These are phyloP conservation scores for Russula virescens DNA, from an alignment of 768 basidiomycete species.

Conservation along the genomic window DNA sequence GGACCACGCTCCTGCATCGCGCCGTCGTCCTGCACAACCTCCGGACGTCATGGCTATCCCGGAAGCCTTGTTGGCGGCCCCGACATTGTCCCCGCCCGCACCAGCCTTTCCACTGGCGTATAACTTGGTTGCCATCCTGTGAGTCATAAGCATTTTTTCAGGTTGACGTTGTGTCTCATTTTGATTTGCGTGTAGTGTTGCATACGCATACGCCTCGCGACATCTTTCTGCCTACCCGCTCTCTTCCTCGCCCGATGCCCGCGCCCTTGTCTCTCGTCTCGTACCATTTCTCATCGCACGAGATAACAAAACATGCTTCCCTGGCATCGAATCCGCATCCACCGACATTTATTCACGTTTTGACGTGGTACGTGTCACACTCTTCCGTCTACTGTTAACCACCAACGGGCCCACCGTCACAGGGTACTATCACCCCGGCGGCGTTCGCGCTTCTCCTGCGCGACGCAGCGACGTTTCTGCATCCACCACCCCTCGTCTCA, in stretches of 20 bases:
- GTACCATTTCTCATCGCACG: slow-evolving; percentile 62
- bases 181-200: slow-evolving; percentile 40
- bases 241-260: slow-evolving; percentile 37
- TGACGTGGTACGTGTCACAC: slow-evolving; percentile 39
- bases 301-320: slow-evolving; percentile 49
- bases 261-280: slow-evolving; percentile 45
- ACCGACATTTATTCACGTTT: slow-evolving; percentile 64
- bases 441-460: slow-evolving; percentile 49
- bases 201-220: slow-evolving; percentile 64
- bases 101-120: slow-evolving; percentile 43
- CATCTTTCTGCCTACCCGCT: slow-evolving; percentile 57
- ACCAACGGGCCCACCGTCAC: no score
- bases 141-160: slow-evolving; percentile 28
- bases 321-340: slow-evolving; percentile 46
- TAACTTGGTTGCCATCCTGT: slow-evolving; percentile 68
- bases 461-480: slow-evolving; percentile 51
- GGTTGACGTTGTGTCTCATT: background rate
- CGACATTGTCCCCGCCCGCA: slow-evolving; percentile 26
- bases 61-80: slow-evolving; percentile 36
- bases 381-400: background rate
- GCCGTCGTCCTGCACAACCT: slow-evolving; percentile 32
- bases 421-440: slow-evolving; percentile 33
- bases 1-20: background rate
- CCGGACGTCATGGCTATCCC: slow-evolving; percentile 45
- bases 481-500: slow-evolving; percentile 42